Conservation (phyloP, 2,329 filamentous ascomycete genomes). For the Diaporthe capsici region DNA sequence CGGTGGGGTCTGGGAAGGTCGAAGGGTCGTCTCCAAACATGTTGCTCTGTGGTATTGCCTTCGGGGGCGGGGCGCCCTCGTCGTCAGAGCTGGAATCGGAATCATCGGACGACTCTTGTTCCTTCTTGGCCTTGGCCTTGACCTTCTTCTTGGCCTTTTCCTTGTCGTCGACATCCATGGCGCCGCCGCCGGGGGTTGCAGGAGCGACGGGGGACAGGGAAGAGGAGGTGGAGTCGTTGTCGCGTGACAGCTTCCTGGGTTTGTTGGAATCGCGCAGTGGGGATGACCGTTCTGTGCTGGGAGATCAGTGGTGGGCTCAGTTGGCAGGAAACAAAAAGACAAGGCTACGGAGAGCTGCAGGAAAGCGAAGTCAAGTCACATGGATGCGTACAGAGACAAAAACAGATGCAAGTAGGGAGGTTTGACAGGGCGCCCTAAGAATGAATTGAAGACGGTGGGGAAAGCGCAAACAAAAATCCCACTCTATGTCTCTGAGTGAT, state of each 20-base stretch:
- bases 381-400: background rate
- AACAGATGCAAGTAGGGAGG: background rate
- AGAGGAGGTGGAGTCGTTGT: constrained; percentile 70
- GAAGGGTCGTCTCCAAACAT: constrained; percentile 94
- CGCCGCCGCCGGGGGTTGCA: constrained; percentile 68
- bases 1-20: constrained; percentile 90
- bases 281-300: constrained; percentile 64
- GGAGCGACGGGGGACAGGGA: constrained; percentile 70
- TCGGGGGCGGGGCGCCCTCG: constrained; percentile 71
- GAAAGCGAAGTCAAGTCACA: background rate
- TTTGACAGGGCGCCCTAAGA: background rate
- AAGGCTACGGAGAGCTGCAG: background rate
- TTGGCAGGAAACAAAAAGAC: background rate
- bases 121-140: constrained; percentile 56
- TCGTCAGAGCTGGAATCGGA: constrained; percentile 69
- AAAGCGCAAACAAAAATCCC: background rate
- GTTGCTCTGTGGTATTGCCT: constrained; percentile 81
- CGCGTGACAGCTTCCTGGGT: constrained; percentile 64
- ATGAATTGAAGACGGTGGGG: background rate
- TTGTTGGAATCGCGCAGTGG: constrained; percentile 66
- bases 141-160: constrained; percentile 54
- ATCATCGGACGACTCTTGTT: constrained; percentile 53
- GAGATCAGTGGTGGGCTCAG: constrained; percentile 42
- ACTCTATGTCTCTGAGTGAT: background rate
- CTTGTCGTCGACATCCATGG: constrained; percentile 70